phyloP scores from a whole-genome alignment of 1,139 yeast genomes.

The Taiozyma sp. region DNA sequence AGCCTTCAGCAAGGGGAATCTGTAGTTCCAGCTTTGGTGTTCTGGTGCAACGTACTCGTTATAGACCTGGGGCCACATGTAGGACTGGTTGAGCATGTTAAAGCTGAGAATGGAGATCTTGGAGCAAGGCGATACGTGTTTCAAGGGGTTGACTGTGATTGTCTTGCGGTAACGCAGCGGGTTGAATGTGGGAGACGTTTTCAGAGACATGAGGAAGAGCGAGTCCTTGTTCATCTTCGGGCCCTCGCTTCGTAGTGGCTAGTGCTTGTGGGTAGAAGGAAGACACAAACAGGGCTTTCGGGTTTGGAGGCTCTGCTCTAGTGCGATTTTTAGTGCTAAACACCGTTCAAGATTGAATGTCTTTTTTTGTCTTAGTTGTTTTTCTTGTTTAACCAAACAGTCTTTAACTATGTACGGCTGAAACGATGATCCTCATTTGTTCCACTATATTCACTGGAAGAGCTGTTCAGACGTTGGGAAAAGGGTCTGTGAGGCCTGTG shows the following conservation, averaged over 20 bases:
- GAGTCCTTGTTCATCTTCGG: background rate
- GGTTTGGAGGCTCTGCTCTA: background rate
- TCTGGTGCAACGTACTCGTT: constrained; percentile 38
- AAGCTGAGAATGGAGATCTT: constrained; percentile 26
- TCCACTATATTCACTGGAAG: too few relatives aligned
- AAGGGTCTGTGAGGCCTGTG: too few relatives aligned
- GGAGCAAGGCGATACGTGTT: background rate
- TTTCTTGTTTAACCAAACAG: background rate
- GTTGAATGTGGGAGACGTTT: background rate
- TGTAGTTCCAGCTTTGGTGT: constrained; percentile 42
- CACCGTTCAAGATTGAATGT: background rate
- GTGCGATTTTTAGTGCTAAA: background rate
- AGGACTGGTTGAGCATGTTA: constrained; percentile 49
- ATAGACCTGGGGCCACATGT: constrained; percentile 52
- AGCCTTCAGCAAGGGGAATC: constrained; percentile 40
- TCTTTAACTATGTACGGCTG: background rate
- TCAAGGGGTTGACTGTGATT: background rate
- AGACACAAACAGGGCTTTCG: too few relatives aligned
- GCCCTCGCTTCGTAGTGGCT: background rate
- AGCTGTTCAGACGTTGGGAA: background rate
- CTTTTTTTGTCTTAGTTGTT: background rate
- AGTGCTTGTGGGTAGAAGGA: background rate
- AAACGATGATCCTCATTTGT: background rate
- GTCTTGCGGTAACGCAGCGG: background rate
- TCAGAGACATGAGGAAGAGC: background rate